Percentiles rank a stretch among this genome's conserved stretches.
Evolutionary conservation across 192 early-diverging fungal genomes (phyloP).

Genomic region (Cladochytrium replicatum): DNA sequence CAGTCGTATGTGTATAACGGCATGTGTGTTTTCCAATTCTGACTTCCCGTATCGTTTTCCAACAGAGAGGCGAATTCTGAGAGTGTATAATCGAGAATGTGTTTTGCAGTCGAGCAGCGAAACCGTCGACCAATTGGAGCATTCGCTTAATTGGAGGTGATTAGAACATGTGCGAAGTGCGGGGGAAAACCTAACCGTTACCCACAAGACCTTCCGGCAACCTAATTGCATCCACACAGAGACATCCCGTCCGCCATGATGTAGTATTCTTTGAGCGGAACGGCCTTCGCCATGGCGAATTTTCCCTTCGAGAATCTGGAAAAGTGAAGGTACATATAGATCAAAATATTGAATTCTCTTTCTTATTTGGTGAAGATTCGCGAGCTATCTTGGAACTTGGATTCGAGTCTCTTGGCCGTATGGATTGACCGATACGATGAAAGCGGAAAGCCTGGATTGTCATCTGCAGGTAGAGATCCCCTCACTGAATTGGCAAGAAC

Average conservation of each 20-base stretch:
- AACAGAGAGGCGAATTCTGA: constrained; percentile 55
- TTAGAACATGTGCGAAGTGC: background rate
- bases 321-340: constrained; percentile 30
- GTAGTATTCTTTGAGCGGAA: constrained; percentile 93
- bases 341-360: constrained; percentile 1
- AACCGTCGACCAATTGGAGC: constrained; percentile 63
- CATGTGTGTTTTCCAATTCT: background rate
- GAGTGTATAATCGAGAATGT: constrained; percentile 80
- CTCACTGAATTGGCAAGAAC: too few species aligned
- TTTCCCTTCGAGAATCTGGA: constrained; percentile 55
- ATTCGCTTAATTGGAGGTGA: constrained; percentile 64
- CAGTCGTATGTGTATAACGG: background rate
- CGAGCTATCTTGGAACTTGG: constrained; percentile 74
- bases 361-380: background rate
- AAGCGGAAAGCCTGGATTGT: background rate
- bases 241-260: constrained; percentile 66
- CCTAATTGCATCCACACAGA: constrained; percentile 71
- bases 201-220: constrained; percentile 61
- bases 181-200: background rate
- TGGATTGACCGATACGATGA: constrained; percentile 31
- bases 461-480: background rate
- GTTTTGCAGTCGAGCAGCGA: constrained; percentile 75
- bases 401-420: constrained; percentile 79
- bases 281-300: constrained; percentile 88
- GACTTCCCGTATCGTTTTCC: background rate